These are phyloP conservation scores for Quercus glauca DNA, from an alignment of 306 rosid species.

Conservation along the genomic window DNA sequence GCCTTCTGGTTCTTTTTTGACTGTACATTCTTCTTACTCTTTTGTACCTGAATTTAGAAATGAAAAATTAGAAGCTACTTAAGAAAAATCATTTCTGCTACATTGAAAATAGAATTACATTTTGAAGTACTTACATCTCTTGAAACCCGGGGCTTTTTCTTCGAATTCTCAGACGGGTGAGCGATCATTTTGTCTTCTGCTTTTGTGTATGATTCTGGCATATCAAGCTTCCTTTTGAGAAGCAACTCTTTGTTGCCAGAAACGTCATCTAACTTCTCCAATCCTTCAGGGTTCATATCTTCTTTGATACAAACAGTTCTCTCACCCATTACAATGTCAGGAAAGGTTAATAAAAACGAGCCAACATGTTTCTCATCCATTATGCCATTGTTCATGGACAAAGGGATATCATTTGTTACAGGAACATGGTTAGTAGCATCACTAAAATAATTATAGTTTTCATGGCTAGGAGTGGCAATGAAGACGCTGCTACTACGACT, in stretches of 20 bases:
- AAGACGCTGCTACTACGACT: conserved; percentile 31
- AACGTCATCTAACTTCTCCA: conserved; percentile 5
- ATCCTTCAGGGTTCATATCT: conserved; percentile 25
- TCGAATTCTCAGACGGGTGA: conserved; percentile 26
- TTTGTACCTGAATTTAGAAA: conserved; percentile 41
- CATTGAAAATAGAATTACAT: background rate
- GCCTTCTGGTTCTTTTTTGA: conserved; percentile 43
- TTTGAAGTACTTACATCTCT: conserved; percentile 45
- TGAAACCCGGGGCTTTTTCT: conserved; percentile 46
- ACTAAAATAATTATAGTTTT: conserved; percentile 14
- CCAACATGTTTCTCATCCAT: conserved; percentile 23
- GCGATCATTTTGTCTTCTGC: conserved; percentile 25
- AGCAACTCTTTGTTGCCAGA: conserved; percentile 21
- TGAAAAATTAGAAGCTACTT: conserved; percentile 5
- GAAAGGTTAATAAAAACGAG: conserved; percentile 32
- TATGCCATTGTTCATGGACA: conserved; percentile 24
- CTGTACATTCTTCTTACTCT: conserved; percentile 40
- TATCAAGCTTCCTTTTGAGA: conserved; percentile 55
- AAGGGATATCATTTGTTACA: conserved; percentile 1
- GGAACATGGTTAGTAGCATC: conserved; percentile 24
- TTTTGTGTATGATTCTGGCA: conserved; percentile 12
- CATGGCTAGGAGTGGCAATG: conserved; percentile 29
- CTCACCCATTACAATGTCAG: conserved; percentile 44
- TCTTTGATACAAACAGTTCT: conserved; percentile 22
- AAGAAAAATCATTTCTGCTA: background rate